phyloP scores from a whole-genome alignment of 2,329 filamentous ascomycete species.

The Neocucurbitaria cava region DNA sequence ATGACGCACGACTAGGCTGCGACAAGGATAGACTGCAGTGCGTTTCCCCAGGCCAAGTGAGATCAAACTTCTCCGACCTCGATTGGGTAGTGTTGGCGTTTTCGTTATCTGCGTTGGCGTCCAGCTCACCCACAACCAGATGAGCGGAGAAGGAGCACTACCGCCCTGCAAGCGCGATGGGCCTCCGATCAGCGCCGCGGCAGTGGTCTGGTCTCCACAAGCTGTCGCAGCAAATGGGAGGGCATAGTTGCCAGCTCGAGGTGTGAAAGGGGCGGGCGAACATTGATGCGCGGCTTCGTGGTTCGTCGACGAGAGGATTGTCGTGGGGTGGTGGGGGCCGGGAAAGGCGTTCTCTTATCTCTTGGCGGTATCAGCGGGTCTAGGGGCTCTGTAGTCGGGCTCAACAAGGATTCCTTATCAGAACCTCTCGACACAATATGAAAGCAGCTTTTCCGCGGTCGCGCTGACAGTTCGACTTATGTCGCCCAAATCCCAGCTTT shows the following conservation, averaged over 20 bases:
- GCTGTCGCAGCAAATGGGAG: conserved; percentile 12
- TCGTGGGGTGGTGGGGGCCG: conserved; percentile 43
- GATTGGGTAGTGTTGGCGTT: conserved; percentile 21
- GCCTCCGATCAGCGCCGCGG: conserved; percentile 28
- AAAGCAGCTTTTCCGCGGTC: conserved; percentile 43
- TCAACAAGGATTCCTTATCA: conserved; percentile 40
- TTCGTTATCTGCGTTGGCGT: conserved; percentile 38
- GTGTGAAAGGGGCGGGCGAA: conserved; percentile 17
- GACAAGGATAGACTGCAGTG: conserved; percentile 27
- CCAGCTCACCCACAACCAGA: conserved; percentile 13
- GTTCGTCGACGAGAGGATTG: conserved; percentile 23
- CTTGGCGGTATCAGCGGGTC: conserved; percentile 35
- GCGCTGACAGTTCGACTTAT: conserved; percentile 29
- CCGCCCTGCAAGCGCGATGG: conserved; percentile 11
- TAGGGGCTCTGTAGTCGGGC: conserved; percentile 20
- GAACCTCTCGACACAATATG: conserved; percentile 32
- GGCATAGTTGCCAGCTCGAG: conserved; percentile 10
- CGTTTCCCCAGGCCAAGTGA: conserved; percentile 29
- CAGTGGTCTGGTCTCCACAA: conserved; percentile 14
- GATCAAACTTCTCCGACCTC: conserved; percentile 29
- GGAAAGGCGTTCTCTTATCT: conserved; percentile 46
- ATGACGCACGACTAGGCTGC: conserved; percentile 35
- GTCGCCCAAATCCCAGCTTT: conserved; percentile 16
- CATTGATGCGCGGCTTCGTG: conserved; percentile 19
- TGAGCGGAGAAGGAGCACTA: conserved; percentile 25